Conservation (phyloP, 1,284 basidiomycete species). For the Trichosporon sp. region DNA sequence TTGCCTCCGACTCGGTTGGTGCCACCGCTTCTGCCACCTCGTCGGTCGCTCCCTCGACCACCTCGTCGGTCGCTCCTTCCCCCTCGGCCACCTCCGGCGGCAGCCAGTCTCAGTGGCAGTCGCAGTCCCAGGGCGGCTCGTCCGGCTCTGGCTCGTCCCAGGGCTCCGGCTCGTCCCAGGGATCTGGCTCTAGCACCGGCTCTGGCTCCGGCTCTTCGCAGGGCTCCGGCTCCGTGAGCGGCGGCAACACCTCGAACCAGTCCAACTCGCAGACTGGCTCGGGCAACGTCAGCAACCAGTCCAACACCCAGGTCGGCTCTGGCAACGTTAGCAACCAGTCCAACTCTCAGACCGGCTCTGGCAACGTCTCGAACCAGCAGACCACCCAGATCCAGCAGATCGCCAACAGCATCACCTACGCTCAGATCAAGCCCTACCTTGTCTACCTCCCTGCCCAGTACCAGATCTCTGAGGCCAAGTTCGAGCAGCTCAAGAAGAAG, state of each 20-base stretch:
- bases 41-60: not conserved
- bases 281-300: not conserved
- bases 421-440: not conserved
- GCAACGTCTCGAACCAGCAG: not conserved
- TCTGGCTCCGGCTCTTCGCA: not conserved
- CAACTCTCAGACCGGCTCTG: not conserved
- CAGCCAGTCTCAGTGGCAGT: not conserved
- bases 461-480: slow-evolving; percentile 1
- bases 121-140: not conserved
- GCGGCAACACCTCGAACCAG: not conserved
- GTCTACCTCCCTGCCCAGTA: not conserved
- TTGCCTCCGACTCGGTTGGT: not conserved
- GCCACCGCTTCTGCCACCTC: not conserved
- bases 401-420: not conserved
- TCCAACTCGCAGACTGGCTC: not conserved
- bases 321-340: not conserved
- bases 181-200: not conserved
- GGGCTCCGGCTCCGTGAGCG: not conserved
- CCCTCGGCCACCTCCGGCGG: not conserved
- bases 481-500: not conserved
- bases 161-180: not conserved
- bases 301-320: not conserved
- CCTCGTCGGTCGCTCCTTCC: not conserved
- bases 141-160: not conserved
- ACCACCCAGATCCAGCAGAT: not conserved